Evolutionary conservation across 768 basidiomycete species (phyloP), one percentile per base, ranked within the genome.

Genomic region (Mycena latifolia): DNA sequence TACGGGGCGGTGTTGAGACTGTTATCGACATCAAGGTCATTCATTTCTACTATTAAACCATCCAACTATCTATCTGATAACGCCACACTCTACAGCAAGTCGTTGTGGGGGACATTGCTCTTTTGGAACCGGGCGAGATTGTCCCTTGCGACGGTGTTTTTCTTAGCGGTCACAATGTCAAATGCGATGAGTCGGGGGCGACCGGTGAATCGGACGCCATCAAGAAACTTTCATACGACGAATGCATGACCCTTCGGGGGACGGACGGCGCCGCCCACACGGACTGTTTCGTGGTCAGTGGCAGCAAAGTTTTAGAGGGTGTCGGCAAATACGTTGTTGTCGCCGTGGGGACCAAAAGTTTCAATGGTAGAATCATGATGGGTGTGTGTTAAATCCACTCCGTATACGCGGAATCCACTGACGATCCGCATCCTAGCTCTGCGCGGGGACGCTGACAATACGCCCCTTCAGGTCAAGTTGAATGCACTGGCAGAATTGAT

Each of bases 301-400:
- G 98, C 18, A 89, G 88, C 75, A 99, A 97, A 78, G 94, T 99
- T 43, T 80, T 95, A 24, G 98, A 99, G 78, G 98, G 98, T 46
- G 92, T 97, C 48, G 98, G 98, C 28, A 85, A 83, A 63, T 99
- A 99, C 73, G 90, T 99, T 53, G 89, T 98, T 55, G 92, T 98
- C 55, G 90, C 95, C 3, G 95, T 99, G 53, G 98, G 98, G 14
- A 88, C 88, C 15, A 93, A 91, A 80, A 94, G 92, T 70, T 99
- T 98, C 79, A 95, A 98, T 75, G 98, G 98, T 43, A 88, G 95
- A 48, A 96, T 98, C 73, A 95, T 99, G 94, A 97, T 97, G 91
- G 92, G 95, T 97, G 73, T 37, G 91, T 80, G 20, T 6, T 48
- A 14, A 1, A 22, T 64, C 45, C 56, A n/a, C 57, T 41, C 51